Conservation (phyloP, 108 stramenopile species). For the Cyclotella sp. region DNA sequence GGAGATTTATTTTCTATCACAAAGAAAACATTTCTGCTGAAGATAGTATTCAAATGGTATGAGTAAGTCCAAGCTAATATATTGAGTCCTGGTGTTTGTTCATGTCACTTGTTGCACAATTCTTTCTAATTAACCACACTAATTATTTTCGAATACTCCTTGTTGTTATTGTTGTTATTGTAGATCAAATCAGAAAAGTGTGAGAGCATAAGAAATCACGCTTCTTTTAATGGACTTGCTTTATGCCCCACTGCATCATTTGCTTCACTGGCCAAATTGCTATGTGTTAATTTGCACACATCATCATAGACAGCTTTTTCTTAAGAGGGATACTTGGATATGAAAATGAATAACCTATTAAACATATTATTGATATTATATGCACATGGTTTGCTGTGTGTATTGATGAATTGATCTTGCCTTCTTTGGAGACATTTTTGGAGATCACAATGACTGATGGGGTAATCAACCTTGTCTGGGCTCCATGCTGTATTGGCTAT, state of each 20-base stretch:
- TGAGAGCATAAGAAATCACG: too few species aligned
- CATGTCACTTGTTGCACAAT: too few species aligned
- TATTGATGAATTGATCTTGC: slow-evolving; percentile 41
- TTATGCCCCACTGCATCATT: slow-evolving; percentile 88
- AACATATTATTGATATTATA: slow-evolving; percentile 77
- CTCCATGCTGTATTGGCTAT: slow-evolving; percentile 79
- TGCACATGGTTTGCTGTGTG: slow-evolving; percentile 62
- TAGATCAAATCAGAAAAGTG: too few species aligned
- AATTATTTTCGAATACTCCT: too few species aligned
- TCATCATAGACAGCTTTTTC: slow-evolving; percentile 94
- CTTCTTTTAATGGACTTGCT: slow-evolving; percentile 84
- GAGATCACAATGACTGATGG: background rate
- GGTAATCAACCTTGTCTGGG: slow-evolving; percentile 53
- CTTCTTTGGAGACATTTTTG: slow-evolving; percentile 12
- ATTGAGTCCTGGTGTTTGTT: too few species aligned
- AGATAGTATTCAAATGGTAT: too few species aligned
- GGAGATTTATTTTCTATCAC: too few species aligned
- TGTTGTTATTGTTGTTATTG: too few species aligned
- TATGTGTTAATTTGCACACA: slow-evolving; percentile 93
- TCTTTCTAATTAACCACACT: too few species aligned
- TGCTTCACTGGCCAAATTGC: slow-evolving; percentile 75
- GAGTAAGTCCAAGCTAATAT: too few species aligned
- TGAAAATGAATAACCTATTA: slow-evolving; percentile 95
- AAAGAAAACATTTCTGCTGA: too few species aligned
- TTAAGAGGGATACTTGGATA: slow-evolving; percentile 88